Conservation (phyloP, 208 protist species). For the Herpetomonas samuelpessoai region DNA sequence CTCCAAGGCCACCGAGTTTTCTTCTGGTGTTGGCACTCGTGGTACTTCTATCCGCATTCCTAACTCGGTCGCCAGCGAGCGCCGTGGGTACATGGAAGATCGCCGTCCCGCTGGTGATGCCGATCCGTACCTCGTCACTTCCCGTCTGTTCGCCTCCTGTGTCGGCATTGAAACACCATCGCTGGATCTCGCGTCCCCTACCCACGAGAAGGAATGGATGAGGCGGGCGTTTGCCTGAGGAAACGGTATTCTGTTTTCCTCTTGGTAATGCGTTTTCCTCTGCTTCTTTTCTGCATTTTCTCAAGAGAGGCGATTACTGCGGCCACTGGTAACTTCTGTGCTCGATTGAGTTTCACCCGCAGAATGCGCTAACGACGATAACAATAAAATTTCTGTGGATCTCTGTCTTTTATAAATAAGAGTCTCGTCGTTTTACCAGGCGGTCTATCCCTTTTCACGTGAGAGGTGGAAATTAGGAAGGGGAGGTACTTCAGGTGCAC, state of each 20-base stretch:
- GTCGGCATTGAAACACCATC: slow-evolving; percentile 48
- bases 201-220: slow-evolving; percentile 76
- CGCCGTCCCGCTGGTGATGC: slow-evolving; percentile 95
- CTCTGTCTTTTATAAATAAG: too few relatives aligned
- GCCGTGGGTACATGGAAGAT: slow-evolving; percentile 97
- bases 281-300: too few relatives aligned
- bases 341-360: too few relatives aligned
- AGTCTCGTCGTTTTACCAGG: too few relatives aligned
- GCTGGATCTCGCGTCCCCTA: slow-evolving; percentile 54
- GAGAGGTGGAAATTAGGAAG: too few relatives aligned
- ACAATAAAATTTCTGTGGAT: too few relatives aligned
- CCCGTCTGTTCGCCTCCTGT: slow-evolving; percentile 84
- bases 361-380: too few relatives aligned
- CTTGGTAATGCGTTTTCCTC: neutral
- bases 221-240: slow-evolving; percentile 29
- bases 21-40: slow-evolving; percentile 82
- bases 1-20: slow-evolving; percentile 64
- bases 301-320: too few relatives aligned
- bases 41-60: slow-evolving; percentile 96
- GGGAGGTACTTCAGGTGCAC: too few relatives aligned
- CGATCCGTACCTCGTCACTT: slow-evolving; percentile 97
- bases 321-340: too few relatives aligned
- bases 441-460: too few relatives aligned
- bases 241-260: slow-evolving; percentile 8
- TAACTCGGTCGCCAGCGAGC: slow-evolving; percentile 83